Percentiles rank a stretch among this genome's conserved stretches.
Evolutionary conservation across 352 stramenopile genomes (phyloP).

Genomic region (Globisporangium recalcitrans): DNA sequence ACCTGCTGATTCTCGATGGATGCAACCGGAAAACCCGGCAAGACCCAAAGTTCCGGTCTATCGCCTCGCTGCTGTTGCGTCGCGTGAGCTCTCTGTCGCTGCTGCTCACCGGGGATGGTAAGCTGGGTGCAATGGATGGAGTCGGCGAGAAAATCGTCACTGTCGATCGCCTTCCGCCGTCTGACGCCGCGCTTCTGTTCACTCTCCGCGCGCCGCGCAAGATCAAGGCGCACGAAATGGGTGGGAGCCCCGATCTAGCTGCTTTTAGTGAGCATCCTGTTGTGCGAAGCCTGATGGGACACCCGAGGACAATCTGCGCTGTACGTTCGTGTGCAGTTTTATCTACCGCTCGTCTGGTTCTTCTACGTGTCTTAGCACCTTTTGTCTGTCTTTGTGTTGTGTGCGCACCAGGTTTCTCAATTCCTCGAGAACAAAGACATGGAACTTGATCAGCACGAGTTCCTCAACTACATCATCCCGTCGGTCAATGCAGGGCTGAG

Average conservation of each 20-base stretch:
- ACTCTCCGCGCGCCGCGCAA: constrained; percentile 68
- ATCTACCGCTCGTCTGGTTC: not conserved
- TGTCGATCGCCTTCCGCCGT: constrained; percentile 55
- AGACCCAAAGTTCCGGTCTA: constrained; percentile 34
- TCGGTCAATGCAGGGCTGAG: constrained; percentile 68
- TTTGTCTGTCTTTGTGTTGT: not conserved
- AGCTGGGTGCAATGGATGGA: constrained; percentile 72
- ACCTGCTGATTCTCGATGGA: constrained; percentile 72
- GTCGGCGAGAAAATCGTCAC: constrained; percentile 76
- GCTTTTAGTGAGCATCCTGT: constrained; percentile 61
- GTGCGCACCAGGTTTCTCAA: constrained; percentile 44
- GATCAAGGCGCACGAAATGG: constrained; percentile 78
- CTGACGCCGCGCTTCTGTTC: constrained; percentile 68
- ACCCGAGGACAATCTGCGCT: constrained; percentile 69
- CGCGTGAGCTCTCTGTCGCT: constrained; percentile 59
- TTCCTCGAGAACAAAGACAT: constrained; percentile 82
- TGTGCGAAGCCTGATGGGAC: constrained; percentile 52
- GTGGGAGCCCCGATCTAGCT: constrained; percentile 51
- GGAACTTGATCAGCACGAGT: constrained; percentile 78
- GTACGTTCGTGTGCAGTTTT: constrained; percentile 20
- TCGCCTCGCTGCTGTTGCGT: constrained; percentile 50
- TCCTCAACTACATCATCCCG: constrained; percentile 77
- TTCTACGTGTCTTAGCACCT: not conserved
- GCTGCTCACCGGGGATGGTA: constrained; percentile 63
- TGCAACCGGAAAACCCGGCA: constrained; percentile 54